Percentiles rank a stretch among this genome's conserved stretches.
Evolutionary conservation across 495 filamentous ascomycete species (phyloP).

Genomic region (Neurospora sp.): DNA sequence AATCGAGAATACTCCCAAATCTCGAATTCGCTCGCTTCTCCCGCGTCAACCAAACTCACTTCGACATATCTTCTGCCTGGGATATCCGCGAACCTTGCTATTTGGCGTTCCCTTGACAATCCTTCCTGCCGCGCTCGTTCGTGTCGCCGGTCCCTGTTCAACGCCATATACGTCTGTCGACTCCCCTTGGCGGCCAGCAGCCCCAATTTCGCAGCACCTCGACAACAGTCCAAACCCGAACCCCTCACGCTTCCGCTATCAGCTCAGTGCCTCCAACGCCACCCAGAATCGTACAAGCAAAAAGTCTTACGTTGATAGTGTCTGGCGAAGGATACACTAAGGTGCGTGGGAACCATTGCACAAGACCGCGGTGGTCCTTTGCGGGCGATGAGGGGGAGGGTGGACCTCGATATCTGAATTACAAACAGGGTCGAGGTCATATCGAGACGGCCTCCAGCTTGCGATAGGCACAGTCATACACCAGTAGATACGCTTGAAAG

Average conservation of each 20-base stretch:
- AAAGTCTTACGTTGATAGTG: background rate
- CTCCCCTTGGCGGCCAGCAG: background rate
- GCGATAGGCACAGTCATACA: background rate
- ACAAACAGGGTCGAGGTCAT: conserved; percentile 20
- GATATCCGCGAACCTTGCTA: background rate
- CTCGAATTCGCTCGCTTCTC: background rate
- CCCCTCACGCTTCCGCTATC: background rate
- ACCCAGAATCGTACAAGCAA: background rate
- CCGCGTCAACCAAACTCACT: background rate
- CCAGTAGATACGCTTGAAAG: background rate
- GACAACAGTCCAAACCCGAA: background rate
- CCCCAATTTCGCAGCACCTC: background rate
- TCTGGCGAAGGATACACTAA: background rate
- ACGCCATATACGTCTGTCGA: background rate
- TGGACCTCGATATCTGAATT: conserved; percentile 25
- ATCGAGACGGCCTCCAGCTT: conserved; percentile 1
- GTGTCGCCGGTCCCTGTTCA: background rate
- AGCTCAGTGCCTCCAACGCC: background rate
- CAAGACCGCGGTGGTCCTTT: conserved; percentile 23
- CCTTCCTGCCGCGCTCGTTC: background rate
- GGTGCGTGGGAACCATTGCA: conserved; percentile 7
- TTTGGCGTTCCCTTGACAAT: background rate
- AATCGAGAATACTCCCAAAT: background rate
- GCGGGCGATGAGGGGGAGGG: conserved; percentile 29
- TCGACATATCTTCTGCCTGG: background rate